Percentiles rank a stretch among this genome's conserved stretches.
These are phyloP conservation scores for Penicillium ucsense DNA, from an alignment of 495 filamentous ascomycete genomes.

Conservation along the genomic window DNA sequence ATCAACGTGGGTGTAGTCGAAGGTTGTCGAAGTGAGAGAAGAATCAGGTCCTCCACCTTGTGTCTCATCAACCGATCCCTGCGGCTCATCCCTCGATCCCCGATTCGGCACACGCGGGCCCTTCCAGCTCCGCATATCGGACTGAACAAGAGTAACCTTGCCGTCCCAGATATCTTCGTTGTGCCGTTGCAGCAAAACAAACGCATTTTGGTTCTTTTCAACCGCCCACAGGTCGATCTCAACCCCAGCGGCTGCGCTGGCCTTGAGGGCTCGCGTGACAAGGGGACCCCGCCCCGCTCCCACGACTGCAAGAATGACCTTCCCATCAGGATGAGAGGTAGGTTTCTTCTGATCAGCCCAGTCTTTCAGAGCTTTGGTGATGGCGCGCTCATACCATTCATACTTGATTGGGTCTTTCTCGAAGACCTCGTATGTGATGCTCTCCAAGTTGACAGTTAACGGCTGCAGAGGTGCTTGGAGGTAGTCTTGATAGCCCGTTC, in stretches of 20 bases:
- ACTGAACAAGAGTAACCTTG: slow-evolving; percentile 76
- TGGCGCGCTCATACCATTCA: slow-evolving; percentile 83
- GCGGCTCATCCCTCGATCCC: neutral
- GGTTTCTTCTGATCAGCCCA: slow-evolving; percentile 64
- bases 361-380: slow-evolving; percentile 71
- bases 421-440: slow-evolving; percentile 96
- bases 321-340: slow-evolving; percentile 54
- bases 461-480: slow-evolving; percentile 91
- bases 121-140: slow-evolving; percentile 95
- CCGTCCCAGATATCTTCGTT: slow-evolving; percentile 69
- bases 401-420: slow-evolving; percentile 98
- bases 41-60: slow-evolving; percentile 8
- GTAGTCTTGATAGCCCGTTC: slow-evolving; percentile 82
- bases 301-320: slow-evolving; percentile 82
- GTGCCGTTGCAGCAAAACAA: slow-evolving; percentile 77
- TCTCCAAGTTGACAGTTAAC: slow-evolving; percentile 91
- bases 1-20: slow-evolving; percentile 58
- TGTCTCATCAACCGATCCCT: slow-evolving; percentile 21
- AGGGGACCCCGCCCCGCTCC: slow-evolving; percentile 88
- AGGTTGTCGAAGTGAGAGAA: neutral
- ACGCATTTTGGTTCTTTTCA: slow-evolving; percentile 98
- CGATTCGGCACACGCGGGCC: slow-evolving; percentile 40
- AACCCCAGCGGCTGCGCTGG: slow-evolving; percentile 65
- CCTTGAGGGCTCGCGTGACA: slow-evolving; percentile 73
- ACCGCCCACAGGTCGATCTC: slow-evolving; percentile 79